These are phyloP conservation scores for Penicillium macrosclerotiorum DNA, from an alignment of 495 filamentous ascomycete genomes.

Conservation along the genomic window DNA sequence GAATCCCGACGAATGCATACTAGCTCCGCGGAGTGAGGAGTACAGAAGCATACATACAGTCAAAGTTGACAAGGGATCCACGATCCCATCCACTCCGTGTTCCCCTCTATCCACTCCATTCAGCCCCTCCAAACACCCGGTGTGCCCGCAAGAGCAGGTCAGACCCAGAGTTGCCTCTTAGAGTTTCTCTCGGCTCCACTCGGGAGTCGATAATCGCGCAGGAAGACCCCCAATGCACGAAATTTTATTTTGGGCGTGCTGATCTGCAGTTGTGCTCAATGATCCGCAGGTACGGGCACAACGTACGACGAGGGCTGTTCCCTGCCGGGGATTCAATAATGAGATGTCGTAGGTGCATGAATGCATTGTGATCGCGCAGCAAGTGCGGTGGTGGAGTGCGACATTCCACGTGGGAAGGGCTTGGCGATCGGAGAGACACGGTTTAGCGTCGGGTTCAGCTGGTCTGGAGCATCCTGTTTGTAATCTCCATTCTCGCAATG, in stretches of 20 bases:
- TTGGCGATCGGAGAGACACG: constrained; percentile 1
- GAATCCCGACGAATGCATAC: too few species aligned
- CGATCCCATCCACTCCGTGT: neutral
- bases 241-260: neutral
- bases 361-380: too few species aligned
- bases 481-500: too few species aligned
- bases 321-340: too few species aligned
- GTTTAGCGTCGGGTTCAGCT: neutral
- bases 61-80: neutral
- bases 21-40: too few species aligned
- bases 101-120: too few species aligned
- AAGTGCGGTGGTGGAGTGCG: too few species aligned
- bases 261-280: neutral
- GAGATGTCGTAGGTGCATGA: too few species aligned
- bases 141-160: constrained; percentile 3
- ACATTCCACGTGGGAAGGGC: constrained; percentile 2
- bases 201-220: neutral
- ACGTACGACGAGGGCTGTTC: too few species aligned
- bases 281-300: neutral
- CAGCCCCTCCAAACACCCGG: too few species aligned
- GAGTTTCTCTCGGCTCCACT: constrained; percentile 1
- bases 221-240: neutral
- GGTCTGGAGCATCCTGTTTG: neutral
- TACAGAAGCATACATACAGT: neutral
- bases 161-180: neutral